Evolutionary conservation across 2,329 filamentous ascomycete species (phyloP).

Genomic region (Saccharata proteae): DNA sequence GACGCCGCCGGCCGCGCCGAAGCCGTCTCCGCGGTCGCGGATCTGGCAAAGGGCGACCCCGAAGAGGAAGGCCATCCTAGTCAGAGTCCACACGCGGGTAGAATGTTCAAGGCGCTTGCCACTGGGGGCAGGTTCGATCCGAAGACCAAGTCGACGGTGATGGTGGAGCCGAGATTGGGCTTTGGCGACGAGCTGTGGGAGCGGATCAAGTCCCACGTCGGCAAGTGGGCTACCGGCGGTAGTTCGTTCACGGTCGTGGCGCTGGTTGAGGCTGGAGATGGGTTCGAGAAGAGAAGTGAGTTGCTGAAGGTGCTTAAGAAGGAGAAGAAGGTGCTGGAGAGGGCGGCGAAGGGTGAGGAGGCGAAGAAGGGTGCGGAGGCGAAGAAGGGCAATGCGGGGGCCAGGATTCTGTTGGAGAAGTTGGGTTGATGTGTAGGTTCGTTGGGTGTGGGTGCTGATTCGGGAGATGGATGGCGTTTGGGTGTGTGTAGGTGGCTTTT

Average conservation of each 20-base stretch:
- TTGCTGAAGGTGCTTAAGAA: slow-evolving; percentile 60
- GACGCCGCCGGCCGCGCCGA: slow-evolving; percentile 66
- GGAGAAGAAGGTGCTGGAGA: slow-evolving; percentile 58
- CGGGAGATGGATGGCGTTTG: too few species aligned
- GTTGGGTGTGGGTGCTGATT: too few species aligned
- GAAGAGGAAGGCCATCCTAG: slow-evolving; percentile 45
- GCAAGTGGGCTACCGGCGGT: slow-evolving; percentile 75
- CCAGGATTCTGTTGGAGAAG: slow-evolving; percentile 33
- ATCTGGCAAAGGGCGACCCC: slow-evolving; percentile 27
- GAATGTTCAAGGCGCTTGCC: slow-evolving; percentile 84
- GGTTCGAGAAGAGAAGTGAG: slow-evolving; percentile 55
- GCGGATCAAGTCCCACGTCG: slow-evolving; percentile 59
- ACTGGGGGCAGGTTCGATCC: slow-evolving; percentile 80
- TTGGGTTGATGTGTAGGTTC: slow-evolving; percentile 6
- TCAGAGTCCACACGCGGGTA: slow-evolving; percentile 52
- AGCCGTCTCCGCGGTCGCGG: slow-evolving; percentile 56
- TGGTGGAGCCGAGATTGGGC: slow-evolving; percentile 61
- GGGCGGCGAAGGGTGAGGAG: slow-evolving; percentile 48
- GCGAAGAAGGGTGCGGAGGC: slow-evolving; percentile 31
- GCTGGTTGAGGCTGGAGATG: slow-evolving; percentile 57
- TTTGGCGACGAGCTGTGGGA: slow-evolving; percentile 78
- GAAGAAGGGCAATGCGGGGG: slow-evolving; percentile 34
- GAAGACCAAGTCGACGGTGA: slow-evolving; percentile 54
- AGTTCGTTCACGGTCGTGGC: slow-evolving; percentile 80
- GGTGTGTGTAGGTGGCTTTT: too few species aligned